Base-by-base conservation (phyloP, 2,329 filamentous ascomycete genomes). In the Apiospora malaysiana region DNA sequence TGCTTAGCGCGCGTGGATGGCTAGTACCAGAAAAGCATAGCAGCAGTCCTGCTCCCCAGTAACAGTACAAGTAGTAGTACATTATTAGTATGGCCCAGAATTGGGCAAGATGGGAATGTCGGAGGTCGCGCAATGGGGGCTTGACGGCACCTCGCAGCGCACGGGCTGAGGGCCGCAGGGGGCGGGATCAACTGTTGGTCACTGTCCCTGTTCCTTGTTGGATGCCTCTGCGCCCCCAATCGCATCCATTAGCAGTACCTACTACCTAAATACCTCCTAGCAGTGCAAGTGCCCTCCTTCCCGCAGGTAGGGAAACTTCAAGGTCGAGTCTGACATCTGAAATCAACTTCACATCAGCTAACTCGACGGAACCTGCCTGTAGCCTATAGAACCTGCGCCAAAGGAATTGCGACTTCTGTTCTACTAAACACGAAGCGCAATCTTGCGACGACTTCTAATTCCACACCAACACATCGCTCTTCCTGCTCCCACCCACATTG, bases 121-220 rank as follows among this genome's bases (percentile, higher is more conserved):
- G 27, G 56, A n/a, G 32, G 18, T 63, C 56, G 56, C 56, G 56
- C 32, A 63, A 63, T 63, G 56, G 56, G 56, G 56, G 56, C 56
- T 63, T 37, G 32, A 37, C 56, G 56, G 56, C 56, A 63, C 56
- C 56, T 63, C 32, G 56, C 56, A 63, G 56, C 9, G 56, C 56
- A 63, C 56, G 56, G 56, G 56, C 56, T 12, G 32, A 63, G 56
- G 27, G 40, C 56, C 56, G 21, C 56, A 63, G 6, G 56, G 56
- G 56, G 56, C 56, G 56, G 56, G 56, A 63, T 63, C 56, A 40
- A 40, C 56, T 63, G 32, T 63, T 63, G 56, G 56, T 63, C 56
- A 40, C 21, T 63, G 56, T n/a, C 56, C 56, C 32, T 32, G 12
- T 45, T 16, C 12, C 12, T 40, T n/a, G 56, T 59, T 37, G 51